Conservation (phyloP, 1,284 basidiomycete species). For the Butyriboletus appendiculatus region DNA sequence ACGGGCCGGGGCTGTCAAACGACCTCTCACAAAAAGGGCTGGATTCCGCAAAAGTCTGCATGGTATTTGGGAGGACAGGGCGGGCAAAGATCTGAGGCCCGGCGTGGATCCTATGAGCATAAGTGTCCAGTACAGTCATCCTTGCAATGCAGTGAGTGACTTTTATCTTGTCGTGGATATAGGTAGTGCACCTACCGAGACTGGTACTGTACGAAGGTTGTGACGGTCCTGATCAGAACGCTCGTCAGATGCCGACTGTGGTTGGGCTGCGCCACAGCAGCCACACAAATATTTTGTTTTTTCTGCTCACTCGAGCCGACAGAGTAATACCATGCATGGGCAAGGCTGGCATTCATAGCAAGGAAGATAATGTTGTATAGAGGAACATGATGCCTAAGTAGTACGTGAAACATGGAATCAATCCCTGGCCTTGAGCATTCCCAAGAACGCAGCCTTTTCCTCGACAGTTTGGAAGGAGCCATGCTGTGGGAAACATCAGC, state of each 20-base stretch:
- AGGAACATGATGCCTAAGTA: constrained; percentile 39
- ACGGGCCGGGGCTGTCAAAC: background rate
- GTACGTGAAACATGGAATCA: constrained; percentile 41
- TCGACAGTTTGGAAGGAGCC: constrained; percentile 95
- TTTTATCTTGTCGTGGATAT: background rate
- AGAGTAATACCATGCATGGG: constrained; percentile 4
- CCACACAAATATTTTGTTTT: constrained; percentile 4
- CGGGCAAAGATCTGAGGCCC: constrained; percentile 50
- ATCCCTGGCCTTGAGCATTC: constrained; percentile 82
- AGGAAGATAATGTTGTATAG: constrained; percentile 34
- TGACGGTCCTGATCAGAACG: constrained; percentile 16
- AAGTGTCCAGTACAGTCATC: constrained; percentile 73
- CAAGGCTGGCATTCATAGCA: constrained; percentile 41
- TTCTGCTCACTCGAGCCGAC: background rate
- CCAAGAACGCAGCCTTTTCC: constrained; percentile 95
- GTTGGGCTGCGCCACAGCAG: constrained; percentile 4
- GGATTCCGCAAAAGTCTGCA: constrained; percentile 17
- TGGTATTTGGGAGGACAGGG: constrained; percentile 12
- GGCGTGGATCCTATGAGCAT: constrained; percentile 80
- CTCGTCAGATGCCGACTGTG: background rate
- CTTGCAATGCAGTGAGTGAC: constrained; percentile 36
- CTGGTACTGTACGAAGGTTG: too few species aligned
- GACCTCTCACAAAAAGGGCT: constrained; percentile 5
- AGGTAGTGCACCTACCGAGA: constrained; percentile 45
- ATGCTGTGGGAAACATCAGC: constrained; percentile 53